These are phyloP conservation scores for Gracilaria gracilis DNA, from an alignment of 23 red algal species.

Conservation along the genomic window DNA sequence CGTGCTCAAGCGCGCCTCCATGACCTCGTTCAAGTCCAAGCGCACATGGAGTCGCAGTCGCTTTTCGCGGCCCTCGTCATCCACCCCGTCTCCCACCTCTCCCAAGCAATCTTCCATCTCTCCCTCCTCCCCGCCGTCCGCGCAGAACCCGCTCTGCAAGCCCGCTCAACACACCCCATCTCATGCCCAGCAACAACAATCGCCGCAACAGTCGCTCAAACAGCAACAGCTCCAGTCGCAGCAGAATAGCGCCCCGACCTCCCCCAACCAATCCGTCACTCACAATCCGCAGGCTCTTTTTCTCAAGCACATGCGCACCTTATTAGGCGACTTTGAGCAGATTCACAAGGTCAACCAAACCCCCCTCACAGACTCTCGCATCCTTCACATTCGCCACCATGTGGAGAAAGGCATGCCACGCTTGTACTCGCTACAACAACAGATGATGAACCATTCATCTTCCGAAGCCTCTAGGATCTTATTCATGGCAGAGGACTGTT, in stretches of 20 bases:
- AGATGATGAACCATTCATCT: conserved; percentile 1
- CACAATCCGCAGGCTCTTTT: neutral
- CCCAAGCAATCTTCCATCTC: neutral
- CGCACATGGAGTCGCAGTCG: conserved; percentile 25
- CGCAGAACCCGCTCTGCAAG: neutral
- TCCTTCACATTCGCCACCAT: conserved; percentile 6
- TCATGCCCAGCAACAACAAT: conserved; percentile 1
- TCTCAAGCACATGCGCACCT: neutral
- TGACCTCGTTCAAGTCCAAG: conserved; percentile 2
- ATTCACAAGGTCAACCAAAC: conserved; percentile 29
- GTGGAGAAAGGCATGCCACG: conserved; percentile 9
- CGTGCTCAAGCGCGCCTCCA: neutral
- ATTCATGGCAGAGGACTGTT: neutral
- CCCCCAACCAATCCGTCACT: neutral
- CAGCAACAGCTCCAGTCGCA: neutral
- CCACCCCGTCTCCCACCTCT: conserved; percentile 1
- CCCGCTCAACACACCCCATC: neutral
- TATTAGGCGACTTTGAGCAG: conserved; percentile 1
- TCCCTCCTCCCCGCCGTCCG: neutral
- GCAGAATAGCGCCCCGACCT: neutral
- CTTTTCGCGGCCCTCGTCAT: conserved; percentile 1
- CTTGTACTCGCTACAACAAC: neutral
- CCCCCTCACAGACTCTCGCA: neutral
- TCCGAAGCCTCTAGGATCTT: conserved; percentile 7
- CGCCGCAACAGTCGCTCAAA: neutral